Base-by-base conservation (phyloP, 768 basidiomycete genomes). In the Trametes cinnabarina region DNA sequence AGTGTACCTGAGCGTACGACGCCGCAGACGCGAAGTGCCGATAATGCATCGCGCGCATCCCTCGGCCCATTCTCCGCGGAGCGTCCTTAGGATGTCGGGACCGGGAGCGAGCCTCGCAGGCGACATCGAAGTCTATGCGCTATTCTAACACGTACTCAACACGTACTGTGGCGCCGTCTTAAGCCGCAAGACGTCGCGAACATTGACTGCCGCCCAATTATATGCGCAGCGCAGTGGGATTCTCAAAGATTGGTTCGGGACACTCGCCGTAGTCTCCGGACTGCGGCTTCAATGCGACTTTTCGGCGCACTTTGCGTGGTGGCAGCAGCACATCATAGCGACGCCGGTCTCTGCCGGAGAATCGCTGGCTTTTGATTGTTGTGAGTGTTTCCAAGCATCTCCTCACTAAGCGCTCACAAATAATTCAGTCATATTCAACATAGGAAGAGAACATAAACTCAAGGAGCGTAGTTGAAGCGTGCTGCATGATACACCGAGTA, bases 11-110 rank as follows among this genome's bases (percentile, higher is more conserved):
- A 37, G 37, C 7, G 44, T 32, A n/a, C 5, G 12, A 23, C 23
- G n/a, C 50, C 42, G 41, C 51, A 48, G 26, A 53, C 39, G 51
- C 11, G 39, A 26, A 34, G 26, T 20, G 23, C 52, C 42, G 42
- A 51, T 54, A 55, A 46, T 10, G 48, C 42, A 10, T 14, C 35
- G 25, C 25, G 41, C 57, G 44, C 48, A 39, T 50, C 42, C 12
- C 20, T 35, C 58, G 58, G 58, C 10, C 58, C 58, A 60, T 34
- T 15, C 20, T 55, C 58, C 58, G 58, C 35, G 32, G 28, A 41
- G n/a, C 50, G 39, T 43, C 48, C 35, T 55, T 47, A 41, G 52
- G 52, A 39, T 41, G 15, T 15, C 48, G 47, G 40, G 37, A 19
- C 51, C 58, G 50, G 35, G 37, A 20, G 39, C 30, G 50, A 30